phyloP scores from a whole-genome alignment of 768 basidiomycete genomes.

The Tulasnella sp. region DNA sequence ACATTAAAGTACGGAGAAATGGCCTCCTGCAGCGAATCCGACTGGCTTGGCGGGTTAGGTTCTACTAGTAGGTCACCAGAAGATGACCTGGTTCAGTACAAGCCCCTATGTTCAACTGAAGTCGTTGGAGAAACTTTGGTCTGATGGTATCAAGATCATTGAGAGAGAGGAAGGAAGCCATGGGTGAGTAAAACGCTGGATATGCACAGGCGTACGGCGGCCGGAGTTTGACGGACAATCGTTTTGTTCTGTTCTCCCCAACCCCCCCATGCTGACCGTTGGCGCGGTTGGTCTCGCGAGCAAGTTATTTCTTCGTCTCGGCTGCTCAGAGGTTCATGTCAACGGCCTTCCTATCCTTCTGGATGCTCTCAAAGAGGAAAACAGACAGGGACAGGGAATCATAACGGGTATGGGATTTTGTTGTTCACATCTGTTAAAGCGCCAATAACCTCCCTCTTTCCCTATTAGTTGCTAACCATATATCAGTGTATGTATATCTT shows the following conservation, averaged over 20 bases:
- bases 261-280: slow-evolving; percentile 51
- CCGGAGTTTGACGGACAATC: slow-evolving; percentile 12
- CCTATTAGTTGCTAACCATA: slow-evolving; percentile 79
- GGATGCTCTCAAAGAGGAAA: slow-evolving; percentile 53
- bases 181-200: no score
- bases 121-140: no score
- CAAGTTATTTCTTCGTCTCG: slow-evolving; percentile 69
- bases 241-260: slow-evolving; percentile 43
- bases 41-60: neutral
- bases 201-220: neutral
- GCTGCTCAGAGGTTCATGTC: slow-evolving; percentile 59
- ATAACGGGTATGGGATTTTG: slow-evolving; percentile 57
- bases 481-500: slow-evolving; percentile 67
- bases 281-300: slow-evolving; percentile 68
- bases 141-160: no score
- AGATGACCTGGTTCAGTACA: no score
- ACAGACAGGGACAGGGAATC: slow-evolving; percentile 57
- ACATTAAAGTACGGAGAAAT: neutral
- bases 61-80: no score
- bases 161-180: no score
- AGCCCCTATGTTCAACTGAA: no score
- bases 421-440: slow-evolving; percentile 33
- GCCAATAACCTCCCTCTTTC: slow-evolving; percentile 14
- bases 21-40: neutral
- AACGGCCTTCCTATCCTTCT: slow-evolving; percentile 64